These are phyloP conservation scores for Rhodotorula paludigena DNA, from an alignment of 768 basidiomycete genomes.

Conservation along the genomic window DNA sequence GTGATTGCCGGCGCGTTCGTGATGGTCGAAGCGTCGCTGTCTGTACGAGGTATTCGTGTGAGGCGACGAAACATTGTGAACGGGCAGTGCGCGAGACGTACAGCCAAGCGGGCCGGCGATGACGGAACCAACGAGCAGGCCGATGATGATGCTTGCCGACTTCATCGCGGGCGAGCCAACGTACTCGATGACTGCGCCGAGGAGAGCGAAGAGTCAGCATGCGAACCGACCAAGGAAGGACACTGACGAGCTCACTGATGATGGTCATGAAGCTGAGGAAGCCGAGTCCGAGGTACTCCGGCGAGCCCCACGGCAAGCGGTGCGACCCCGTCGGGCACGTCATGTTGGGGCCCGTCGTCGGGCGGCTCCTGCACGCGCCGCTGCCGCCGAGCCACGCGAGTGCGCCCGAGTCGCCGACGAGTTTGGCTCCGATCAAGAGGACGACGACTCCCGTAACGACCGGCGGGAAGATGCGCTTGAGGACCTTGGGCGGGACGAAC, in stretches of 20 bases:
- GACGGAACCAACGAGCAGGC: neutral
- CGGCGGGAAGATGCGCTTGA: neutral
- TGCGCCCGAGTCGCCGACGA: slow-evolving; percentile 1
- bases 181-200: neutral
- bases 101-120: neutral
- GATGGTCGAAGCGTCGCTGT: neutral
- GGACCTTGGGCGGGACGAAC: neutral
- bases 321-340: neutral
- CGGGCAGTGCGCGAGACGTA: no score
- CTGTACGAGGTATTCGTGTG: no score
- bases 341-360: neutral
- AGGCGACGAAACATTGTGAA: no score
- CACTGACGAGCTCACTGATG: neutral
- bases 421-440: neutral
- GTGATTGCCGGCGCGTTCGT: neutral
- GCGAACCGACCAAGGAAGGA: neutral
- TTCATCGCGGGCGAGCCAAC: neutral
- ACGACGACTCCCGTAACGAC: neutral
- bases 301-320: neutral
- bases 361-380: neutral
- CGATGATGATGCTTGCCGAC: neutral
- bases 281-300: neutral
- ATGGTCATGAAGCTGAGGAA: neutral
- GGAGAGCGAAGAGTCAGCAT: neutral
- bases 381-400: slow-evolving; percentile 3